Conservation (phyloP, 2,329 filamentous ascomycete species). For the Neopestalotiopsis rosae region DNA sequence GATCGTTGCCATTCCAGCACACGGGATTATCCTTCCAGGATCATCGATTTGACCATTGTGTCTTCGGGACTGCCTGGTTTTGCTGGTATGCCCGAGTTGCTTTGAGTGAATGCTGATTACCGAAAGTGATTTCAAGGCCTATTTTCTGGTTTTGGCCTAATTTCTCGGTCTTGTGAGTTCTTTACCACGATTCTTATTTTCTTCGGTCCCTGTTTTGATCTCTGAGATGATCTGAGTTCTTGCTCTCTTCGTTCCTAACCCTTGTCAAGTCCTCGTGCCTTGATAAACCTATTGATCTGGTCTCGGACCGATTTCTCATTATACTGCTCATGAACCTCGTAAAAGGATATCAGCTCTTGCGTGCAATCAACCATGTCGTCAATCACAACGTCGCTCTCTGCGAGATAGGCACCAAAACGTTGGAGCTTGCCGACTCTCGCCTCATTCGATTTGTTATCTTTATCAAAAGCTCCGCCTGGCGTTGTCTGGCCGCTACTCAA, state of each 20-base stretch:
- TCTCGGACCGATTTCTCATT: constrained; percentile 65
- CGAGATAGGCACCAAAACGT: constrained; percentile 75
- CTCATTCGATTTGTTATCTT: constrained; percentile 55
- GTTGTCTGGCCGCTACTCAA: constrained; percentile 31
- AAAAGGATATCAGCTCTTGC: constrained; percentile 89
- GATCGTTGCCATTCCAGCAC: no score
- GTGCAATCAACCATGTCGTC: constrained; percentile 86
- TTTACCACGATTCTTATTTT: no score
- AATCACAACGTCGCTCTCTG: constrained; percentile 85
- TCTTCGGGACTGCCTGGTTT: no score
- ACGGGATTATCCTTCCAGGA: no score
- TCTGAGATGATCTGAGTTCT: neutral
- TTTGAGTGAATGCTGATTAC: no score
- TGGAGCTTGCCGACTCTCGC: constrained; percentile 69
- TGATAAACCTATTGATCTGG: constrained; percentile 64
- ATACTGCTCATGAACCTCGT: constrained; percentile 71
- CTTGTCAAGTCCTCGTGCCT: constrained; percentile 61
- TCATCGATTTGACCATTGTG: no score
- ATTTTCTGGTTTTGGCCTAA: no score
- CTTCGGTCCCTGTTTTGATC: no score
- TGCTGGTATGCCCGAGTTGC: no score
- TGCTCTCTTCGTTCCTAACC: constrained; percentile 22
- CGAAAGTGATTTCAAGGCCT: no score
- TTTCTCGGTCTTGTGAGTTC: no score
- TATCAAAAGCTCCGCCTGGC: constrained; percentile 33